phyloP scores from a whole-genome alignment of 495 filamentous ascomycete species.

The Penicillium antarcticum region DNA sequence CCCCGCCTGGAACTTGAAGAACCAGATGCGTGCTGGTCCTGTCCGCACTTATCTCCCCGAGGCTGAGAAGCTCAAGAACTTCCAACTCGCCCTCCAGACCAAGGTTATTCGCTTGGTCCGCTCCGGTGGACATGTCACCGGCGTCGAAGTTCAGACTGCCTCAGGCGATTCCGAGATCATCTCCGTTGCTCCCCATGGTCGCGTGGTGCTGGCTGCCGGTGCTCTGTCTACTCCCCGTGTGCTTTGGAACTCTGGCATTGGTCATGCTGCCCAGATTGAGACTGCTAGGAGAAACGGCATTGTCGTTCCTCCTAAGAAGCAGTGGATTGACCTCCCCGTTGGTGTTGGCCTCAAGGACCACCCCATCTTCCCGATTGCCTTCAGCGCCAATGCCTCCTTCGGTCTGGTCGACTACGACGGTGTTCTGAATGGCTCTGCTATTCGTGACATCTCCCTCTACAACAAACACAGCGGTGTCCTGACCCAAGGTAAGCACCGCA shows the following conservation, averaged over 20 bases:
- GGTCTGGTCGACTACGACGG: slow-evolving; percentile 63
- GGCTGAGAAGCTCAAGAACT: slow-evolving; percentile 59
- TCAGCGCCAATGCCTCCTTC: slow-evolving; percentile 58
- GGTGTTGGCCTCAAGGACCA: slow-evolving; percentile 74
- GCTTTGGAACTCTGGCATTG: slow-evolving; percentile 64
- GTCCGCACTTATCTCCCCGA: slow-evolving; percentile 69
- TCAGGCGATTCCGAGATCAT: slow-evolving; percentile 58
- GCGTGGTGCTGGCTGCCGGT: slow-evolving; percentile 67
- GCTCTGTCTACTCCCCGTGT: slow-evolving; percentile 73
- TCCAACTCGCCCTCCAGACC: slow-evolving; percentile 63
- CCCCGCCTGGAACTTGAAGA: slow-evolving; percentile 66
- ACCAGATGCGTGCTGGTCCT: slow-evolving; percentile 67
- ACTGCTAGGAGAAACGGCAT: slow-evolving; percentile 48
- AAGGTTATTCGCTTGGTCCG: slow-evolving; percentile 64
- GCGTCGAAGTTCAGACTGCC: slow-evolving; percentile 63
- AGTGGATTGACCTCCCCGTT: slow-evolving; percentile 73
- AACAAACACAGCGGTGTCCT: slow-evolving; percentile 57
- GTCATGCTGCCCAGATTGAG: slow-evolving; percentile 58
- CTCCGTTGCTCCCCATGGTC: slow-evolving; percentile 56
- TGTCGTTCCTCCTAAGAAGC: slow-evolving; percentile 50
- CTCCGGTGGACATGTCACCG: slow-evolving; percentile 56
- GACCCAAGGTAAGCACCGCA: slow-evolving; percentile 65
- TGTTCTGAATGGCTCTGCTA: slow-evolving; percentile 50
- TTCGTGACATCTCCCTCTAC: slow-evolving; percentile 44
- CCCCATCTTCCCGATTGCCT: slow-evolving; percentile 64